Base-by-base conservation (phyloP, 331 rosid genomes). In the Prunus yedoensis region DNA sequence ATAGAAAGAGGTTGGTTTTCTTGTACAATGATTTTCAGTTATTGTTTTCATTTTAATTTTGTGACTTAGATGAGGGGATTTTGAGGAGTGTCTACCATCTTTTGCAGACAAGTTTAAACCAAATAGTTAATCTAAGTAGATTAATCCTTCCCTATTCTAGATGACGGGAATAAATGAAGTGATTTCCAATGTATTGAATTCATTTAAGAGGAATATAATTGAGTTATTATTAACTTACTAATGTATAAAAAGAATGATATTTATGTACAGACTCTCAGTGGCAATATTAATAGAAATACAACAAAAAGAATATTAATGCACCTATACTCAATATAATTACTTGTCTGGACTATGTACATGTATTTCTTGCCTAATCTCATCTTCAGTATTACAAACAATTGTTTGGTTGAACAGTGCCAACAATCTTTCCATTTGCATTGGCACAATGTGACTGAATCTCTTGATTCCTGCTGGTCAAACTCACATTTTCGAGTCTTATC, bases 391-490 rank as follows among this genome's bases (percentile, higher is more conserved):
- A 70, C 10, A 80, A 60, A 45, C 80, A 63, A 56, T 20, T 28
- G 0, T 64, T 38, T 18, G 69, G 80, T 32, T 68, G 80, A 58
- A 77, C 75, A 6, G 58, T 23, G 17, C 62, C 80, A 35, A 28
- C 46, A 54, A 59, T 7, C 41, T 57, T 68, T 25, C 89, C 96
- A 13, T 18, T 71, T 35, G 78, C 90, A 80, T 85, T 78, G 58
- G 6, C 71, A 65, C 96, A 3, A 87, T 68, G 75, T 5, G 91
- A 88, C 11, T 51, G 75, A 50, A 74, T 73, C 13, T 74, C 74
- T 58, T 87, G 72, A 8, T 79, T 79, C 14, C 20, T 15, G 70
- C 81, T 79, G 63, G 50, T 73, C 18, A 91, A 77, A 14, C 63
- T 81, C 61, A 88, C 83, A 51, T 51, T 51, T 46, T 80, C 68